phyloP scores from a whole-genome alignment of 208 protist species.

The Crithidia sp. region DNA sequence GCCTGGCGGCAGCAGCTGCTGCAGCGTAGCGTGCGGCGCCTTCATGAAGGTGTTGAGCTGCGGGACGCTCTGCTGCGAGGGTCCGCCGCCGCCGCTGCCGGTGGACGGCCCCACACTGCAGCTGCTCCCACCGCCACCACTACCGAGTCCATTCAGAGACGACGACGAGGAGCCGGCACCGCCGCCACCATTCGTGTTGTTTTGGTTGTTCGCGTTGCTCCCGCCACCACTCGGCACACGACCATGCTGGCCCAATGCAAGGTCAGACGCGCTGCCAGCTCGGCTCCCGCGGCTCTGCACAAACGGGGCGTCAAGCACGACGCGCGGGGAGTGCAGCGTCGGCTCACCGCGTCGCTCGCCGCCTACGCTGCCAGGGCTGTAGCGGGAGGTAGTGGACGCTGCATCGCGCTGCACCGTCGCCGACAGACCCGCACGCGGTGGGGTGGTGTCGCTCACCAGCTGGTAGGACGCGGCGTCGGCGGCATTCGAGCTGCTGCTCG shows the following conservation, averaged over 20 bases:
- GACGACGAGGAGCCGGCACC: constrained; percentile 18
- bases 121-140: constrained; percentile 9
- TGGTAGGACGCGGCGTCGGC: no score
- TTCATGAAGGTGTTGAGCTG: constrained; percentile 23
- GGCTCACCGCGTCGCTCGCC: neutral
- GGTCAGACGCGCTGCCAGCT: constrained; percentile 1
- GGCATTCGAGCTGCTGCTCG: no score
- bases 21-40: neutral
- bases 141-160: neutral
- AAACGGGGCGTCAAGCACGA: neutral
- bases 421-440: no score
- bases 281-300: neutral
- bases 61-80: neutral
- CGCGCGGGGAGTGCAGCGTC: neutral
- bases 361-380: neutral
- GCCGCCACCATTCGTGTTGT: neutral
- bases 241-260: neutral
- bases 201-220: neutral
- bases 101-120: constrained; percentile 13
- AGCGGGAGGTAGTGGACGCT: neutral
- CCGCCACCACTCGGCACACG: neutral
- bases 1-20: constrained; percentile 23
- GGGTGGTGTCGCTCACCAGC: no score
- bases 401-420: no score
- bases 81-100: neutral